These are phyloP conservation scores for Synchytrium microbalum DNA, from an alignment of 371 early-diverging fungal genomes.

Conservation along the genomic window DNA sequence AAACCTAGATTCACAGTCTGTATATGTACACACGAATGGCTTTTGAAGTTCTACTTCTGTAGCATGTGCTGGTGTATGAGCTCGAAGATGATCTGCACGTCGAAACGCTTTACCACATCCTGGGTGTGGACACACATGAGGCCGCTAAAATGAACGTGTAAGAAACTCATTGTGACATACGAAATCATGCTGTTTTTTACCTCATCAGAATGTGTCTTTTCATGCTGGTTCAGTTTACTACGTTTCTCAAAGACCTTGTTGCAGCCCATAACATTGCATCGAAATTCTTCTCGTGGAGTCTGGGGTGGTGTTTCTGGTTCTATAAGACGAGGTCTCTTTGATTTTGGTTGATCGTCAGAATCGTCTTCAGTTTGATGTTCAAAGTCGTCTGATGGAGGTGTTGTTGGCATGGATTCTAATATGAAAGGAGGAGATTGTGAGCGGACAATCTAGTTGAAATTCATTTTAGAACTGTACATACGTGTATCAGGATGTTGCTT, in stretches of 20 bases:
- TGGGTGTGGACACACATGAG: constrained; percentile 43
- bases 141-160: constrained; percentile 29
- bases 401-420: too few species aligned
- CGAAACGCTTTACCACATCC: constrained; percentile 52
- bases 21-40: constrained; percentile 32
- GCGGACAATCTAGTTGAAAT: too few species aligned
- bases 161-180: constrained; percentile 1
- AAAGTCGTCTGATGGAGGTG: neutral
- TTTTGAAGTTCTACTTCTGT: constrained; percentile 24
- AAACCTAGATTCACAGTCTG: constrained; percentile 33
- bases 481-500: too few species aligned
- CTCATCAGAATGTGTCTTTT: constrained; percentile 53
- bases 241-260: constrained; percentile 47
- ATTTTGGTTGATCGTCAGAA: too few species aligned
- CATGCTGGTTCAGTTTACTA: constrained; percentile 46
- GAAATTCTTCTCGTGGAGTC: neutral
- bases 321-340: too few species aligned
- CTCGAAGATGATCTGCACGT: constrained; percentile 46
- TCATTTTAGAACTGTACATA: too few species aligned
- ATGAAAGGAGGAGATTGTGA: too few species aligned
- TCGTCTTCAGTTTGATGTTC: too few species aligned
- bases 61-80: constrained; percentile 49
- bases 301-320: neutral
- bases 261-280: constrained; percentile 26
- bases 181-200: constrained; percentile 23